phyloP scores from a whole-genome alignment of 306 rosid species.

The Fragaria ananassa region DNA sequence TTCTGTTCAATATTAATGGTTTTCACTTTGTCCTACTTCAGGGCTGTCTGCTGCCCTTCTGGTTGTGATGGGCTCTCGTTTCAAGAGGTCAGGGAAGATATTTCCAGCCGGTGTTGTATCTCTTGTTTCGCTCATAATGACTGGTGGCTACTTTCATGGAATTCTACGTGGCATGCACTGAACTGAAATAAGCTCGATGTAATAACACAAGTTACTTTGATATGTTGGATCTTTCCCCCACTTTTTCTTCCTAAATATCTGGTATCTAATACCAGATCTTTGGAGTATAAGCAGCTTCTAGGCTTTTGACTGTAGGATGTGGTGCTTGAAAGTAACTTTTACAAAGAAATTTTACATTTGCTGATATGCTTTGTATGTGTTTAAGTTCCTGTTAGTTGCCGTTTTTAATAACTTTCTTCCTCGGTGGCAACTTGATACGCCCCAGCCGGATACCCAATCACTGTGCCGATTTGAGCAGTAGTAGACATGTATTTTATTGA shows the following conservation, averaged over 20 bases:
- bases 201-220: not conserved
- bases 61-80: slow-evolving; percentile 93
- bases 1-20: not conserved
- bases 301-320: slow-evolving; percentile 28
- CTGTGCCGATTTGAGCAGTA: not conserved
- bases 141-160: slow-evolving; percentile 95
- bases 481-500: not conserved
- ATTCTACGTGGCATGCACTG: slow-evolving; percentile 52
- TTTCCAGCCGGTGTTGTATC: slow-evolving; percentile 97
- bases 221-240: not conserved
- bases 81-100: slow-evolving; percentile 84
- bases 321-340: slow-evolving; percentile 12
- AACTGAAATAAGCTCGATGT: slow-evolving; percentile 43
- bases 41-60: slow-evolving; percentile 91
- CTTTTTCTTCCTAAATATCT: not conserved
- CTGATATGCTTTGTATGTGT: not conserved
- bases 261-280: not conserved
- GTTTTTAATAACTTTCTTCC: not conserved
- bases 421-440: not conserved
- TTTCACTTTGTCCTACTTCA: slow-evolving; percentile 24
- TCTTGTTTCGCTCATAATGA: slow-evolving; percentile 81
- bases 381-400: not conserved
- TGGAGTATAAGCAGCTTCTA: slow-evolving; percentile 8
- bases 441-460: not conserved
- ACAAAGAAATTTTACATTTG: not conserved